phyloP scores from a whole-genome alignment of 345 rosid species.

The Pugionium cornutum region DNA sequence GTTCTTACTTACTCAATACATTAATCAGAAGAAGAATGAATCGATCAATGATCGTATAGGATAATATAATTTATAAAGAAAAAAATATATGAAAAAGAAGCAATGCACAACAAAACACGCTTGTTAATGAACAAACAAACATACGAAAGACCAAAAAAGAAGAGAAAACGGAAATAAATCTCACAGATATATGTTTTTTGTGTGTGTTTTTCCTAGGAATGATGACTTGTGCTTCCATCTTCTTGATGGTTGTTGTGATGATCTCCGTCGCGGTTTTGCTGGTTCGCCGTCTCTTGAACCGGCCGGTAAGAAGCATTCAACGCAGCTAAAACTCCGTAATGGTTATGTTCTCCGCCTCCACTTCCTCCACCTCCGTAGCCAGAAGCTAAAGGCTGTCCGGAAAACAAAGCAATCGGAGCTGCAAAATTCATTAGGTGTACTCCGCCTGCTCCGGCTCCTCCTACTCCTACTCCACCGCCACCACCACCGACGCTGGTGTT shows the following conservation, averaged over 20 bases:
- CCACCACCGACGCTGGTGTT: slow-evolving; percentile 45
- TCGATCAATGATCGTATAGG: slow-evolving; percentile 17
- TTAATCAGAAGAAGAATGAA: slow-evolving; percentile 33
- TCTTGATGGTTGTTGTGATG: slow-evolving; percentile 45
- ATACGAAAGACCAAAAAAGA: slow-evolving; percentile 30
- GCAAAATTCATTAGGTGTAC: slow-evolving; percentile 82
- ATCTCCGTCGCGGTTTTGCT: slow-evolving; percentile 51
- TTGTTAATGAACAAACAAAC: slow-evolving; percentile 36
- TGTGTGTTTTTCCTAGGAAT: slow-evolving; percentile 42
- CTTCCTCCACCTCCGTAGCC: slow-evolving; percentile 39
- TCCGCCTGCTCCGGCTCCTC: slow-evolving; percentile 39
- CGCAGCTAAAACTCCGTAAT: slow-evolving; percentile 66
- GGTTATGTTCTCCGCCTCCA: slow-evolving; percentile 49
- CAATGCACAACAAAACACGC: slow-evolving; percentile 33
- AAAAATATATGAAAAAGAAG: slow-evolving; percentile 20
- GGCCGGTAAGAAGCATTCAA: slow-evolving; percentile 60
- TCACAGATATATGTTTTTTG: slow-evolving; percentile 34
- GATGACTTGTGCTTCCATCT: slow-evolving; percentile 42
- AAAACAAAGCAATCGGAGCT: slow-evolving; percentile 63
- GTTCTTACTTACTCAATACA: slow-evolving; percentile 34
- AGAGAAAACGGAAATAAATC: slow-evolving; percentile 22
- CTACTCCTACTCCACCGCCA: not conserved
- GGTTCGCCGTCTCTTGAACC: slow-evolving; percentile 43
- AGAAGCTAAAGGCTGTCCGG: slow-evolving; percentile 57
- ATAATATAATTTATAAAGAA: slow-evolving; percentile 16